Evolutionary conservation across 495 filamentous ascomycete species (phyloP).

Genomic region (Ramalina intermedia): DNA sequence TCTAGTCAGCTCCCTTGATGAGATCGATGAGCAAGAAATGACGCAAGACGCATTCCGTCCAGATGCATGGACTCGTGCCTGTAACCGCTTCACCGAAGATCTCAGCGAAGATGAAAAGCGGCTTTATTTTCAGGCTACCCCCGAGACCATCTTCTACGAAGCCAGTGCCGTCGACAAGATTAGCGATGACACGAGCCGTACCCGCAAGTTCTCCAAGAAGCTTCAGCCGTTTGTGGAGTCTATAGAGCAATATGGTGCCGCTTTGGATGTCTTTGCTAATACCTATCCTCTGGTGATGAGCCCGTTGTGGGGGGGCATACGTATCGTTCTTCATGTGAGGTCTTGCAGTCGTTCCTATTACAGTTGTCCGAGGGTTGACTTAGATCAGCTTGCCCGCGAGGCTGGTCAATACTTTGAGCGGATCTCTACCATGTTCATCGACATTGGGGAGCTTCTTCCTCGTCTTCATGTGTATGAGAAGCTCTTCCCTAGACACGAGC

Average conservation of each 20-base stretch:
- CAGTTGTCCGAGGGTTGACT: too few species aligned
- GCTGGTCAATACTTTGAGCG: constrained; percentile 24
- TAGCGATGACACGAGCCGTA: constrained; percentile 17
- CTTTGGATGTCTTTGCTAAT: constrained; percentile 25
- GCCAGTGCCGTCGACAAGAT: constrained; percentile 19
- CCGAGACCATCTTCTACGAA: constrained; percentile 20
- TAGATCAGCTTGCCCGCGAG: constrained; percentile 17
- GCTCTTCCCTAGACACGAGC: constrained; percentile 20
- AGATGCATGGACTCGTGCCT: constrained; percentile 18
- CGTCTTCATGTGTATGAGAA: constrained; percentile 20
- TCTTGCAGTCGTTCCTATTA: background rate
- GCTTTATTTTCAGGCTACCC: constrained; percentile 12
- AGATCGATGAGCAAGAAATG: too few species aligned
- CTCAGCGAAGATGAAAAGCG: constrained; percentile 16
- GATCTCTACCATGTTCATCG: constrained; percentile 23
- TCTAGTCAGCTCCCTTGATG: too few species aligned
- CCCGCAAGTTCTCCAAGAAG: constrained; percentile 13
- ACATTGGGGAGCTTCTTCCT: constrained; percentile 27
- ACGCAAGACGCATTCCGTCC: background rate
- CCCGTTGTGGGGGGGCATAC: constrained; percentile 29
- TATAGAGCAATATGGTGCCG: constrained; percentile 27
- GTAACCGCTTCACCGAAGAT: constrained; percentile 18
- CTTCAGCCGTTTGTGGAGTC: constrained; percentile 21
- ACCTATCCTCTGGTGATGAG: constrained; percentile 20
- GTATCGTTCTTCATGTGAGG: constrained; percentile 23